Base-by-base conservation (phyloP, 192 early-diverging fungal species). In the Coemansia sp. region DNA sequence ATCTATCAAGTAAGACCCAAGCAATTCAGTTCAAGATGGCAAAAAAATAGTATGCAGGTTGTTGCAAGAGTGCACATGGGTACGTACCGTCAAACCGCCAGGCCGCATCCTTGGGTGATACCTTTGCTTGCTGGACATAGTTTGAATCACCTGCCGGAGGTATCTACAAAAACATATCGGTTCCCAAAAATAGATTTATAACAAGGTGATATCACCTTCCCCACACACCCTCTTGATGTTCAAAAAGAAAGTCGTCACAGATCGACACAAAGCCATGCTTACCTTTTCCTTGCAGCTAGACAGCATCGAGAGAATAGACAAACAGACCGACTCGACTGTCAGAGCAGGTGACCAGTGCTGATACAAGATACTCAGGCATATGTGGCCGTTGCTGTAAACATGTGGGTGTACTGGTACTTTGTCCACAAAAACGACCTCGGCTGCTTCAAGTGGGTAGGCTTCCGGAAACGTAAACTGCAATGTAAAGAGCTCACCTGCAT, bases 331-430 rank as follows among this genome's bases (percentile, higher is more conserved):
- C 32, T 88, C 86, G 29, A 93, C 91, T 4, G 95, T 95, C 71
- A 96, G 87, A 0, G 93, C 96, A 1, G 95, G 96, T 40, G 89
- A 89, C 95, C 96, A 98, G 41, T 96, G 90, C 68, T 93, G 89
- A 82, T 96, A 97, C 24, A 97, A 87, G 63, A 98, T 96, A 69
- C 94, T 95, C 31, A 98, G 77, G 76, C 96, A 98, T 59, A 98
- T 97, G 71, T 98, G 96, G 15, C 96, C 95, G 78, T 98, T 98
- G 77, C 87, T 87, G 75, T 94, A 94, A 32, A 90, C 84, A 74
- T 93, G 91, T 38, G 91, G 92, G 59, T 93, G 90, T 46, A 90
- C 77, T 6, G 92, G 92, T 13, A 89, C 77, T 12, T 84, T 77
- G 44, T 75, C 77, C 5, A 90, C 71, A 67, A 93, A 90, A 0